phyloP scores from a whole-genome alignment of 257 asterid genomes.

The Solanum corneliomulleri region DNA sequence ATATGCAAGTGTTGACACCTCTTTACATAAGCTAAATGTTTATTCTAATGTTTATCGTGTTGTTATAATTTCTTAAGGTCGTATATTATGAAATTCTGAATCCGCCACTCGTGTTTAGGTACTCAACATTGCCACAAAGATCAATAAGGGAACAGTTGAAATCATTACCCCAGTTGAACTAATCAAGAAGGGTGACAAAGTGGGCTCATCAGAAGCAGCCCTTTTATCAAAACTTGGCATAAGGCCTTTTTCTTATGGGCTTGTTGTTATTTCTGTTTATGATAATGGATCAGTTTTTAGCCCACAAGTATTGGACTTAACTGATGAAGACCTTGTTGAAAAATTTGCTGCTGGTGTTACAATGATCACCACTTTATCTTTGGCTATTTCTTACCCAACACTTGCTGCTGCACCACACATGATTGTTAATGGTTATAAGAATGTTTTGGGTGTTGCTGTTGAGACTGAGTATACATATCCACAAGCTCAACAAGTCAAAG shows the following conservation, averaged over 20 bases:
- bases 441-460: slow-evolving; percentile 53
- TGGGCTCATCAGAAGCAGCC: slow-evolving; percentile 96
- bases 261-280: slow-evolving; percentile 46
- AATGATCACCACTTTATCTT: slow-evolving; percentile 49
- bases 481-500: slow-evolving; percentile 71
- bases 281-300: slow-evolving; percentile 86
- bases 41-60: too few species aligned
- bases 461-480: slow-evolving; percentile 76
- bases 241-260: slow-evolving; percentile 91
- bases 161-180: slow-evolving; percentile 93
- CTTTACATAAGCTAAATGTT: too few species aligned
- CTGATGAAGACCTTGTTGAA: slow-evolving; percentile 72
- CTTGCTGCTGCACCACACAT: slow-evolving; percentile 94
- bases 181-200: slow-evolving; percentile 94
- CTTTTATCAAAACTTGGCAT: slow-evolving; percentile 81
- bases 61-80: too few species aligned
- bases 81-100: not conserved
- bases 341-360: slow-evolving; percentile 69
- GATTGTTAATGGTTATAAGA: slow-evolving; percentile 74
- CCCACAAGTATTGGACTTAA: slow-evolving; percentile 70
- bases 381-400: slow-evolving; percentile 74
- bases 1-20: too few species aligned
- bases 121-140: slow-evolving; percentile 87
- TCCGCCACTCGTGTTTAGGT: slow-evolving; percentile 14
- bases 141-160: slow-evolving; percentile 97